These are phyloP conservation scores for Reutealis trisperma DNA, from an alignment of 345 rosid genomes.

Conservation along the genomic window DNA sequence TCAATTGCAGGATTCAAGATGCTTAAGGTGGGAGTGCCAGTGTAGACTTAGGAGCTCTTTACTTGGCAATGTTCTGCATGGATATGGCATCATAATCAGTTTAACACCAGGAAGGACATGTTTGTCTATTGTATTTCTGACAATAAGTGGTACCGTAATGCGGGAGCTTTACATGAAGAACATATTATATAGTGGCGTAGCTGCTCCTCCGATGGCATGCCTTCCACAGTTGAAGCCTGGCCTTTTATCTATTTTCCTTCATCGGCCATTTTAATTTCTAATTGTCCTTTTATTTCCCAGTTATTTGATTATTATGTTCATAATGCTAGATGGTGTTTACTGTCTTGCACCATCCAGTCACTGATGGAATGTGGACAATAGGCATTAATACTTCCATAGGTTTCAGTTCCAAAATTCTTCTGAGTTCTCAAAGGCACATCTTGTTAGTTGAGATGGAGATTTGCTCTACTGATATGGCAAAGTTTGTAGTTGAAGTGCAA, in stretches of 20 bases:
- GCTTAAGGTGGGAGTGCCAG: not conserved
- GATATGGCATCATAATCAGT: not conserved
- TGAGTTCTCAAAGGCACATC: not conserved
- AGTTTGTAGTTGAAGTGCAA: not conserved
- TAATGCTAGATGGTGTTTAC: not conserved
- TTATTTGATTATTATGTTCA: not conserved
- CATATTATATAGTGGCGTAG: not conserved
- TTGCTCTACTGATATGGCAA: not conserved
- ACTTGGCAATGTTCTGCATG: not conserved
- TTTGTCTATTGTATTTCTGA: not conserved
- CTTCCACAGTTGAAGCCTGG: not conserved
- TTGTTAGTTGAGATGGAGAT: not conserved
- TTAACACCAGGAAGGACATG: not conserved
- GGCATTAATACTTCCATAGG: not conserved
- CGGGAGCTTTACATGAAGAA: not conserved
- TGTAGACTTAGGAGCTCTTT: conserved; percentile 3
- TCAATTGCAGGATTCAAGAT: conserved; percentile 6
- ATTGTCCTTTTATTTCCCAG: not conserved
- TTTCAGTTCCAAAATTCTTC: not conserved
- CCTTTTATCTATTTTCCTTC: not conserved
- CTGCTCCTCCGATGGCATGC: not conserved
- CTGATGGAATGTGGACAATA: not conserved
- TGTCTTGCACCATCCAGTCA: not conserved
- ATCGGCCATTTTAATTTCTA: not conserved
- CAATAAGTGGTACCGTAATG: not conserved